Conservation (phyloP, 257 asterid genomes). For the Nicotiana noctiflora region DNA sequence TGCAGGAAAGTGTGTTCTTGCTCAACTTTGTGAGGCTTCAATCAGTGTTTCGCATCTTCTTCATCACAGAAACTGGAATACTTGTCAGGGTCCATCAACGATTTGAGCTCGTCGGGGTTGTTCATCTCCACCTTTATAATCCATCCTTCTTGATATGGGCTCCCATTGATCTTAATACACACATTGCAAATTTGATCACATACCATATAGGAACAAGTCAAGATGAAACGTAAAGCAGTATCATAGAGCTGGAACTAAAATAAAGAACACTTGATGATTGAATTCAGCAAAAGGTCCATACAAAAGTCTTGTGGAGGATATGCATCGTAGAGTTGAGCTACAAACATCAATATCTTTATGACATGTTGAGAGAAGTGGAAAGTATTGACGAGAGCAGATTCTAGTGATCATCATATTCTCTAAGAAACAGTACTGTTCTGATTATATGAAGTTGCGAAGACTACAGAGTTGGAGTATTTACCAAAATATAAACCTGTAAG, state of each 20-base stretch:
- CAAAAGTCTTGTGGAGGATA: background rate
- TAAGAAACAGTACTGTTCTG: background rate
- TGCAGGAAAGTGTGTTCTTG: background rate
- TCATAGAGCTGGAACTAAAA: background rate
- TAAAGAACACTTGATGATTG: background rate
- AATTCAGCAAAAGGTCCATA: background rate
- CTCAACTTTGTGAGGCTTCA: background rate
- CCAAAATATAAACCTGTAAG: background rate
- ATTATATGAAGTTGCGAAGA: background rate
- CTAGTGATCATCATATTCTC: background rate
- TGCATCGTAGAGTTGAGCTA: background rate
- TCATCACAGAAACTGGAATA: conserved; percentile 82
- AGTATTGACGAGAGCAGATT: background rate
- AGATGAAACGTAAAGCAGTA: background rate
- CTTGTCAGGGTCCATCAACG: conserved; percentile 54
- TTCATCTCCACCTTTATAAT: conserved; percentile 80
- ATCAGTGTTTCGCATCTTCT: conserved; percentile 75
- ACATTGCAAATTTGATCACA: background rate
- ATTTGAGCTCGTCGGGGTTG: conserved; percentile 38
- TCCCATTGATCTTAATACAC: conserved; percentile 46
- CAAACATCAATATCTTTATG: background rate
- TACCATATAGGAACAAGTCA: background rate
- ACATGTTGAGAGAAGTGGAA: background rate
- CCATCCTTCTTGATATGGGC: conserved; percentile 95
- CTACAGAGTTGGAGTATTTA: background rate